A percentile compares a stretch with the other conserved stretches of the same genome.
phyloP scores from a whole-genome alignment of 2,329 filamentous ascomycete species.

The Phaeomoniella chlamydospora region DNA sequence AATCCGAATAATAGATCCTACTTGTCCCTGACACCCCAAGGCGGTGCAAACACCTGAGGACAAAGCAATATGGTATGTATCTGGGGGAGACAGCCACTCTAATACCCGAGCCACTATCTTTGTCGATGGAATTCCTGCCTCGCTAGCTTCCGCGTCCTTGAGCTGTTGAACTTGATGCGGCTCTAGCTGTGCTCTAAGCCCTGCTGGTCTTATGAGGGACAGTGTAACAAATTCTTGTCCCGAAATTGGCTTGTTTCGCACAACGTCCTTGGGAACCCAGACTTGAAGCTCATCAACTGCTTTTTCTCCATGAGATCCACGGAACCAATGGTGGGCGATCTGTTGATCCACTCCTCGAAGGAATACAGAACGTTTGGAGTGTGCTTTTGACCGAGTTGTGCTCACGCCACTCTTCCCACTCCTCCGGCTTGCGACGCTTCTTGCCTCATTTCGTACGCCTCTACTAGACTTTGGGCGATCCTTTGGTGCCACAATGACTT shows the following conservation, averaged over 20 bases:
- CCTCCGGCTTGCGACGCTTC: conserved; percentile 66
- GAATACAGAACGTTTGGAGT: conserved; percentile 41
- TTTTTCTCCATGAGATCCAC: conserved; percentile 34
- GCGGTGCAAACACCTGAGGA: conserved; percentile 64
- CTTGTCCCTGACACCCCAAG: conserved; percentile 56
- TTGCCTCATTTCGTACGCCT: conserved; percentile 51
- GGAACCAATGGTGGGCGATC: conserved; percentile 62
- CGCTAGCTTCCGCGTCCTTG: conserved; percentile 43
- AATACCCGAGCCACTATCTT: conserved; percentile 64
- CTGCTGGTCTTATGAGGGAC: conserved; percentile 74
- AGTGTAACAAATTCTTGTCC: conserved; percentile 66
- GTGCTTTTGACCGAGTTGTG: conserved; percentile 47
- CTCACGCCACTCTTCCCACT: conserved; percentile 62
- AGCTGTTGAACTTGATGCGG: conserved; percentile 54
- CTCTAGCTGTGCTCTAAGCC: conserved; percentile 56
- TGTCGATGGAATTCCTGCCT: conserved; percentile 41
- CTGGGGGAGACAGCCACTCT: conserved; percentile 76
- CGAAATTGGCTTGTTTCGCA: conserved; percentile 56
- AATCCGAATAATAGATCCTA: conserved; percentile 76
- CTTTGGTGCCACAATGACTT: conserved; percentile 95
- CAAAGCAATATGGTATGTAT: conserved; percentile 63
- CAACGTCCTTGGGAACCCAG: conserved; percentile 71
- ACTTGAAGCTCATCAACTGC: conserved; percentile 42
- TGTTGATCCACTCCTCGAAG: conserved; percentile 63
- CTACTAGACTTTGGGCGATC: conserved; percentile 57